phyloP scores from a whole-genome alignment of 371 early-diverging fungal species.

The Syncephalastrum contaminatum region DNA sequence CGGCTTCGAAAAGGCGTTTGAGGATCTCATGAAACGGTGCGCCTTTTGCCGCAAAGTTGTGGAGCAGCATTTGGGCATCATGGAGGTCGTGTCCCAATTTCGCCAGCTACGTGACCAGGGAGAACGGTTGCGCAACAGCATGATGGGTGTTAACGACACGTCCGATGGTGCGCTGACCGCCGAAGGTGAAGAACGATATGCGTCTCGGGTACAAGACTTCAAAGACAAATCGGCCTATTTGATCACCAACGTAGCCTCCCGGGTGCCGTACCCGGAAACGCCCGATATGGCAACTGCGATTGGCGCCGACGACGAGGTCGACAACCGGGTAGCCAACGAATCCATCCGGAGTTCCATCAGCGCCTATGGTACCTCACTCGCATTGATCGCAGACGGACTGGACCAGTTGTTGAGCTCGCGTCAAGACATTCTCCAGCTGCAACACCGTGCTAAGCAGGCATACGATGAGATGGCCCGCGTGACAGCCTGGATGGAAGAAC shows the following conservation, averaged over 20 bases:
- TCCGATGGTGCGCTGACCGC: neutral
- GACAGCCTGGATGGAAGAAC: conserved; percentile 44
- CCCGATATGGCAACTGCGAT: conserved; percentile 42
- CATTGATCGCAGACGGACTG: conserved; percentile 39
- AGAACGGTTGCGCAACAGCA: conserved; percentile 27
- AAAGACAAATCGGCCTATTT: conserved; percentile 41
- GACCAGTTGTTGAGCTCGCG: conserved; percentile 40
- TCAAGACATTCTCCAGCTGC: conserved; percentile 34
- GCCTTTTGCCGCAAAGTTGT: conserved; percentile 43
- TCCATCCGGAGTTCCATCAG: conserved; percentile 33
- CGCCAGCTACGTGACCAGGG: conserved; percentile 33
- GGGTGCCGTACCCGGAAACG: conserved; percentile 37
- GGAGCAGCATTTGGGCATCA: conserved; percentile 41
- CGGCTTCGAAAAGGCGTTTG: conserved; percentile 45
- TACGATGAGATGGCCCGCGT: conserved; percentile 35
- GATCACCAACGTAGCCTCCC: conserved; percentile 29
- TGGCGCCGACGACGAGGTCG: conserved; percentile 29
- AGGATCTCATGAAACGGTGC: conserved; percentile 44
- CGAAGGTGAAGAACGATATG: conserved; percentile 22
- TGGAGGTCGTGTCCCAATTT: conserved; percentile 33
- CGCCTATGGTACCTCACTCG: conserved; percentile 38
- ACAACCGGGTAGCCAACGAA: conserved; percentile 37
- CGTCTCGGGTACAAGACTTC: conserved; percentile 26
- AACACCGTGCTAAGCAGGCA: conserved; percentile 34
- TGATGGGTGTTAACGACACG: conserved; percentile 19